Evolutionary conservation across 257 asterid genomes (phyloP).

Genomic region (Ocimum tenuiflorum): DNA sequence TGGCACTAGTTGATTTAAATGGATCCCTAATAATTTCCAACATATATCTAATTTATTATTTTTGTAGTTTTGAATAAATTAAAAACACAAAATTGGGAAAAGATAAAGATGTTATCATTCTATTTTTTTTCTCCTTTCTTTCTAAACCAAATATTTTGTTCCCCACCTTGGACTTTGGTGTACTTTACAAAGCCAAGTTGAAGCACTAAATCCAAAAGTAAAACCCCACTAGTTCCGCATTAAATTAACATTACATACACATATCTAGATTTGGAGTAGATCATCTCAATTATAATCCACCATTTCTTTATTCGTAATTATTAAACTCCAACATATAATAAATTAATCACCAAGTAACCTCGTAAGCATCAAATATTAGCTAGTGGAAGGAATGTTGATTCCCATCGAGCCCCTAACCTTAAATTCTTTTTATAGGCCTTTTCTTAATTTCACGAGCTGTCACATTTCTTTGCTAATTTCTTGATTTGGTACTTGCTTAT

Average conservation of each 20-base stretch:
- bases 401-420: conserved; percentile 52
- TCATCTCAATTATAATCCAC: conserved; percentile 18
- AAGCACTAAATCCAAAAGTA: conserved; percentile 28
- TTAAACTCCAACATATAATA: background rate
- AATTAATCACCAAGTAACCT: conserved; percentile 11
- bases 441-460: too few relatives aligned
- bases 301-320: conserved; percentile 20
- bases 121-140: too few relatives aligned
- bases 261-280: conserved; percentile 37
- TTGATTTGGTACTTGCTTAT: too few relatives aligned
- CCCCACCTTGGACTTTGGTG: conserved; percentile 17
- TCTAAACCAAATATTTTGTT: background rate
- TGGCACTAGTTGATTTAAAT: too few relatives aligned
- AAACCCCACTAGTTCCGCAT: conserved; percentile 27
- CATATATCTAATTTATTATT: too few relatives aligned
- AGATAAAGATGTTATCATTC: too few relatives aligned
- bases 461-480: too few relatives aligned
- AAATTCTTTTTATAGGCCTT: too few relatives aligned
- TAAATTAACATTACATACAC: conserved; percentile 25
- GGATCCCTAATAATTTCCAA: too few relatives aligned
- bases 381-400: conserved; percentile 42
- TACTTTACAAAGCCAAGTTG: conserved; percentile 16
- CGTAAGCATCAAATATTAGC: conserved; percentile 19
- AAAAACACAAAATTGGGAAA: too few relatives aligned
- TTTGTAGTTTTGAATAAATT: too few relatives aligned